Evolutionary conservation across 768 basidiomycete genomes (phyloP), one percentile per base, ranked within the genome.

Genomic region (Phanerochaete carnosa): DNA sequence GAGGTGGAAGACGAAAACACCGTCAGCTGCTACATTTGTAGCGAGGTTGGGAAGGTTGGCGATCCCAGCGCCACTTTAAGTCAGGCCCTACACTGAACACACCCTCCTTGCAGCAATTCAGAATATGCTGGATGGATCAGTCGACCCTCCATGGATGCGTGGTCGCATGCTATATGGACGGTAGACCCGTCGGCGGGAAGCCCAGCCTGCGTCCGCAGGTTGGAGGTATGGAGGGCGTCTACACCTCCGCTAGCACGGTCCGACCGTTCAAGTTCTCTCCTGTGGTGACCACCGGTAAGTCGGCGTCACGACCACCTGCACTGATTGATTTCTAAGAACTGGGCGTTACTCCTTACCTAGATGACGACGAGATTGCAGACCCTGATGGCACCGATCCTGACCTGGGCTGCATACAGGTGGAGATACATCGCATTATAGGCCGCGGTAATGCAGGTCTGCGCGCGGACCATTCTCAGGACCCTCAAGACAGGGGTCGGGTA

Each of bases 21-120:
- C 11, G 56, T 64, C 19, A 46, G 50, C 7, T 64, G 63, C 45
- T 64, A 61, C 46, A 60, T 64, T 9, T 6, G 55, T 2, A 61
- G 60, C 29, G 33, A 33, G 30, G 60, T 49, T 3, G 63, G 54
- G 16, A 37, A 63, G 58, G 62, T 63, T 30, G 15, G 55, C n/a
- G 5, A 23, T 33, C 15, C 46, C 28, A 3, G 45, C 45, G 56
- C 29, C 29, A 23, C 37, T 8, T 32, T 19, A n/a, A 6, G 32
- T 22, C 50, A 23, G 9, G 33, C 33, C 33, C 13, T 13, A 35
- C 39, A 19, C 39, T 19, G 39, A 19, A 19, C 49, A n/a, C 49
- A 3, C 32, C 9, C 7, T 15, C 15, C 37, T 43, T 1, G 13
- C 28, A 62, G 57, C 50, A 58, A 35, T 58, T 62, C 57, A 46